Conservation (phyloP, 1,139 yeast genomes). For the Saccharomyces pastorianus region DNA sequence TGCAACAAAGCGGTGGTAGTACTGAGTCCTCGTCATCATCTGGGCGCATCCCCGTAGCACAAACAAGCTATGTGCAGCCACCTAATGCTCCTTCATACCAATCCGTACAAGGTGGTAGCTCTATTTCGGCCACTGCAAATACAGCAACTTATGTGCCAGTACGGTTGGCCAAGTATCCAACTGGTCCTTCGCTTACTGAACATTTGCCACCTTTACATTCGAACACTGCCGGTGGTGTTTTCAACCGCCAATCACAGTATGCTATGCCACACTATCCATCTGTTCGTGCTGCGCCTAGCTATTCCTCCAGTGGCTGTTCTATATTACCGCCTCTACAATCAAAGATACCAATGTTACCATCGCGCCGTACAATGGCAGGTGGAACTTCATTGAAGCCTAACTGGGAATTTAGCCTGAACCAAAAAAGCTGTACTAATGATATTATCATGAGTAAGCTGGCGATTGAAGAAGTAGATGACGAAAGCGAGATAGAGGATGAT, state of each 20-base stretch:
- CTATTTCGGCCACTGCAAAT: neutral
- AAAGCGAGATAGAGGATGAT: slow-evolving; percentile 6
- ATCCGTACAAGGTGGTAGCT: neutral
- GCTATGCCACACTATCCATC: slow-evolving; percentile 1
- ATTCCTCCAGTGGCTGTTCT: neutral
- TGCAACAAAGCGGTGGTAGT: neutral
- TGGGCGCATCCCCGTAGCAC: neutral
- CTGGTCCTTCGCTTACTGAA: neutral
- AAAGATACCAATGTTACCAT: slow-evolving; percentile 4
- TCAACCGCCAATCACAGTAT: slow-evolving; percentile 1
- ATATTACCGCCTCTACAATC: slow-evolving; percentile 9
- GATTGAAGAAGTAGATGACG: slow-evolving; percentile 10
- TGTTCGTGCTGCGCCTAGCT: neutral
- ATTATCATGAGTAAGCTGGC: slow-evolving; percentile 3
- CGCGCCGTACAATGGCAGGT: neutral
- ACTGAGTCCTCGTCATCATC: slow-evolving; percentile 2
- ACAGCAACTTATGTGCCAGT: neutral
- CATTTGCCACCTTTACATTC: neutral
- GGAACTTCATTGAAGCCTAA: neutral
- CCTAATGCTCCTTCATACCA: neutral
- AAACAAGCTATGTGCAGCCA: neutral
- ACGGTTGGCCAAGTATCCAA: neutral
- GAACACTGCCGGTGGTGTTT: slow-evolving; percentile 1
- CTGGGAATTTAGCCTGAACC: slow-evolving; percentile 17
- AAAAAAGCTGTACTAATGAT: slow-evolving; percentile 17